Evolutionary conservation across 805 yeast species (phyloP).

Genomic region (Wickerhamiella hasegawae): DNA sequence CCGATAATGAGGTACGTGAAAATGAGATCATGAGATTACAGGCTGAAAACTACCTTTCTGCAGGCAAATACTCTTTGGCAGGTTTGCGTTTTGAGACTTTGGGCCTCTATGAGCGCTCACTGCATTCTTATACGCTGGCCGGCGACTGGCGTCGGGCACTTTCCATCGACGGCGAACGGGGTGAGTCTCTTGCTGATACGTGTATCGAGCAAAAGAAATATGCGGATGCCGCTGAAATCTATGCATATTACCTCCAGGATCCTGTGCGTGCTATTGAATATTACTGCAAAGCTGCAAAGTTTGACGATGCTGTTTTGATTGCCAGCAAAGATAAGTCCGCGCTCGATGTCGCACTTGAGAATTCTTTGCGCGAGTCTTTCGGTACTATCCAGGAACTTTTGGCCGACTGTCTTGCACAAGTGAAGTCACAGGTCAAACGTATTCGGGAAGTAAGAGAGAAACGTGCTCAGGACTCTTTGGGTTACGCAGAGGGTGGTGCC

Average conservation of each 20-base stretch:
- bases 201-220: constrained; percentile 47
- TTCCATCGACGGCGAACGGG: constrained; percentile 35
- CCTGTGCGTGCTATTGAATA: constrained; percentile 45
- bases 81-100: constrained; percentile 65
- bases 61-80: constrained; percentile 52
- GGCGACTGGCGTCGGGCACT: constrained; percentile 81
- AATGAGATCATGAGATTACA: constrained; percentile 35
- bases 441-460: constrained; percentile 71
- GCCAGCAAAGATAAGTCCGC: constrained; percentile 22
- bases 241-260: constrained; percentile 43
- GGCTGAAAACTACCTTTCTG: constrained; percentile 44
- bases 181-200: constrained; percentile 42
- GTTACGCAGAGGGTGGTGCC: constrained; percentile 55
- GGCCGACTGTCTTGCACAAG: constrained; percentile 86
- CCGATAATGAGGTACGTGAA: constrained; percentile 33
- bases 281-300: constrained; percentile 61
- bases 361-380: constrained; percentile 72
- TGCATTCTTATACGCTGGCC: constrained; percentile 52
- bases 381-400: constrained; percentile 73
- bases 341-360: constrained; percentile 34
- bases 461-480: constrained; percentile 71
- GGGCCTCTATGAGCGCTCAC: constrained; percentile 38
- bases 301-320: constrained; percentile 59
- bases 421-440: constrained; percentile 67
- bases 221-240: constrained; percentile 66